Conservation (phyloP, 306 rosid species). For the Cucumis hystrix region DNA sequence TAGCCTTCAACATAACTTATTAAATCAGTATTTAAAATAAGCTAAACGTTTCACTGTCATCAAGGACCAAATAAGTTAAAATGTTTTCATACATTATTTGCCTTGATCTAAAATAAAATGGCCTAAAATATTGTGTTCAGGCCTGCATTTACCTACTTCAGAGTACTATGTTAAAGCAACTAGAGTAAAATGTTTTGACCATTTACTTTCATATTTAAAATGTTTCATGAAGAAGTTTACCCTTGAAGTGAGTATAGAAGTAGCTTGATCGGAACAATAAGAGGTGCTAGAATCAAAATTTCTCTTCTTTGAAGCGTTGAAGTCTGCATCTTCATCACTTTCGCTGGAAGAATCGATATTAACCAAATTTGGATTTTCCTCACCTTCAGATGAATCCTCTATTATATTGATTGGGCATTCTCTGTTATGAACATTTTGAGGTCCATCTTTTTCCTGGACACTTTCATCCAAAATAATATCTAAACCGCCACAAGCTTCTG, state of each 20-base stretch:
- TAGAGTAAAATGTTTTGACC: neutral
- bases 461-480: constrained; percentile 25
- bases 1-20: constrained; percentile 31
- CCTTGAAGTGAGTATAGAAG: constrained; percentile 10
- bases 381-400: constrained; percentile 31
- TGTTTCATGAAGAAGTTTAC: constrained; percentile 15
- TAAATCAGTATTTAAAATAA: neutral
- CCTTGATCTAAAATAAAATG: neutral
- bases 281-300: constrained; percentile 10
- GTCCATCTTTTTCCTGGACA: constrained; percentile 9
- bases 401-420: constrained; percentile 16
- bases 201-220: neutral
- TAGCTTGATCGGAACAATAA: constrained; percentile 5
- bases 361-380: constrained; percentile 26
- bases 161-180: neutral
- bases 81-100: neutral
- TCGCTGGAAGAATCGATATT: constrained; percentile 61
- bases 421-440: neutral
- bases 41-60: neutral
- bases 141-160: neutral
- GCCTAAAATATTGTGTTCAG: neutral
- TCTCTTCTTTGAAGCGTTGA: constrained; percentile 14
- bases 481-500: constrained; percentile 60
- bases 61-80: neutral
- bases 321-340: constrained; percentile 36